Base-by-base conservation (phyloP, 306 rosid genomes). In the Castanopsis chinensis region DNA sequence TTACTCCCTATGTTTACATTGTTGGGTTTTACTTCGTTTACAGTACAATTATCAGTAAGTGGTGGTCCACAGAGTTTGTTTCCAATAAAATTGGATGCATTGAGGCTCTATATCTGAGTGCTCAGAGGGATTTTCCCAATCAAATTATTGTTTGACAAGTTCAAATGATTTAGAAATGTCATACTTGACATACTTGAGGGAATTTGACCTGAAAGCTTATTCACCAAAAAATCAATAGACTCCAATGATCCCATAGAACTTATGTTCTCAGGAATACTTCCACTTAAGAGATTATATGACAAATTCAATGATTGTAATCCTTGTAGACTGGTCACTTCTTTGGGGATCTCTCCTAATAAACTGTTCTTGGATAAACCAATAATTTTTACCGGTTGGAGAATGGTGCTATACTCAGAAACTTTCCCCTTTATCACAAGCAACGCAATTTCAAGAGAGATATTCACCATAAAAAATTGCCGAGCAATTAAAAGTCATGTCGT, bases 91-190 rank as follows among this genome's bases (percentile, higher is more conserved):
- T 25, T 8, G 6, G 30, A 55, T 0, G 30, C 23, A 15, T 43
- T 12, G 5, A 69, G 32, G 59, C 64, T 45, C 4, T 69, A 25
- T 6, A 75, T 17, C 3, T 74, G 83, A 13, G 68, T 56, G 28
- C 71, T 19, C 23, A 2, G 0, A 21, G 75, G 76, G 53, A 74
- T 74, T 65, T 11, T 5, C 35, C 79, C 79, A 0, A 51, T 33
- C 32, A 80, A 37, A 33, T 37, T 80, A 63, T 80, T 80, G 2
- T 54, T 1, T 12, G 83, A 74, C 57, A 80, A 25, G 49, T 80
- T 8, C 35, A 73, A 23, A 6, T 0, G 15, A 14, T 7, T 53
- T 0, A 80, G 5, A 0, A 1, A 28, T 12, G 54, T 65, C 23
- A 67, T 32, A 1, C 53, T 30, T 32, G 57, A 15, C 30, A 80